These are phyloP conservation scores for Penicillium bialowiezense DNA, from an alignment of 495 filamentous ascomycete genomes.

Conservation along the genomic window DNA sequence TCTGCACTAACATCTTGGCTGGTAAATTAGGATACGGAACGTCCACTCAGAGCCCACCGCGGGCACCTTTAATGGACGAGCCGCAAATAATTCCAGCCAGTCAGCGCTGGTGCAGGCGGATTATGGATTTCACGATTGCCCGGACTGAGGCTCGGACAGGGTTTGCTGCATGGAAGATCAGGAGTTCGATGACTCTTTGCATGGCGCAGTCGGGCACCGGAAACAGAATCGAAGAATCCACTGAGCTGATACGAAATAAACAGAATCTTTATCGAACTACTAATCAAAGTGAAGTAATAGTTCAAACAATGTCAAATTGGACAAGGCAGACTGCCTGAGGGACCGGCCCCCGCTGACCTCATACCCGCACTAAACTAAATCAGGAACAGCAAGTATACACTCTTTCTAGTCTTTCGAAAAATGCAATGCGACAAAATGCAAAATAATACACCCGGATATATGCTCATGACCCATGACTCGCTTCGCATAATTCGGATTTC, in stretches of 20 bases:
- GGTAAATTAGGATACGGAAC: neutral
- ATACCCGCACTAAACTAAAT: constrained; percentile 2
- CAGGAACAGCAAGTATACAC: constrained; percentile 7
- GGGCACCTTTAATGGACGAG: neutral
- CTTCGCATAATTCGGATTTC: constrained; percentile 1
- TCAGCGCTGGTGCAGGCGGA: neutral
- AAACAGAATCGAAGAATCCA: neutral
- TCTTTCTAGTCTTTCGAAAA: constrained; percentile 3
- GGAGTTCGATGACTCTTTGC: constrained; percentile 9
- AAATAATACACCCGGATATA: constrained; percentile 7
- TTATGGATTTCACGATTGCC: neutral
- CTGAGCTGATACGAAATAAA: neutral
- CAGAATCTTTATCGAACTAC: neutral
- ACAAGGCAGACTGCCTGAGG: constrained; percentile 2
- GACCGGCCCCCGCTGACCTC: neutral
- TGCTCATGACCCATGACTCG: constrained; percentile 6
- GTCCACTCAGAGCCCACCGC: neutral
- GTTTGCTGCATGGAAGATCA: constrained; percentile 11
- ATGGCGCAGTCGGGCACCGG: constrained; percentile 8
- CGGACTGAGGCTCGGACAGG: constrained; percentile 10
- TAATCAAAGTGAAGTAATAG: neutral
- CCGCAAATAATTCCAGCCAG: constrained; percentile 3
- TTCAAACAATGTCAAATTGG: neutral
- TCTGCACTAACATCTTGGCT: neutral
- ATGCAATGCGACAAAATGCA: neutral